Evolutionary conservation across 208 protist species (phyloP).

Genomic region (Wallacemonas rigidus): DNA sequence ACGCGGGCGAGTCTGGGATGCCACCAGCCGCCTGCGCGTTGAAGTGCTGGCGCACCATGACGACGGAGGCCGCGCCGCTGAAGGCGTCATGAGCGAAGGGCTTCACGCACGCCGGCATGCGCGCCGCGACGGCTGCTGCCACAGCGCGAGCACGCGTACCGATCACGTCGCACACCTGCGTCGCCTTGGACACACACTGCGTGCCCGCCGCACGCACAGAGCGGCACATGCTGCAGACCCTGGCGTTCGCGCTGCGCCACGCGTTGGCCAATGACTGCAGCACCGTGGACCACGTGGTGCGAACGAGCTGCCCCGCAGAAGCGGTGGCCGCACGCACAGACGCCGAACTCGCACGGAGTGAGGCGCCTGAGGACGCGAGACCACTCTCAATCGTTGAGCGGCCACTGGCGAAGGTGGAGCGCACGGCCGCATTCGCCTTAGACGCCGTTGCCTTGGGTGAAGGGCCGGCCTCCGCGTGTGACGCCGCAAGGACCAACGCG

Average conservation of each 20-base stretch:
- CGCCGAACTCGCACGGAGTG: too few relatives aligned
- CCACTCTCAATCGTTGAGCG: not conserved
- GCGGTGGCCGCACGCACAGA: too few relatives aligned
- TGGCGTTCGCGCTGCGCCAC: not conserved
- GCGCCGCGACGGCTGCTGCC: not conserved
- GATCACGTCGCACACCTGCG: not conserved
- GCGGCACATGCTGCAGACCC: not conserved
- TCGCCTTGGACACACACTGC: not conserved
- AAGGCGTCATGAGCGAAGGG: conserved; percentile 30
- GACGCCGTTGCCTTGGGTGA: not conserved
- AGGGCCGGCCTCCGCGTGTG: not conserved
- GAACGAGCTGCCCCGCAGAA: too few relatives aligned
- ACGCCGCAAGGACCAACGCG: not conserved
- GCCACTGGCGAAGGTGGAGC: not conserved
- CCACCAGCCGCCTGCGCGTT: conserved; percentile 20
- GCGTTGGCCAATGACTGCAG: not conserved
- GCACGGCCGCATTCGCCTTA: conserved; percentile 2
- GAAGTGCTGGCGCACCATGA: conserved; percentile 33
- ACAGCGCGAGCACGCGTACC: not conserved
- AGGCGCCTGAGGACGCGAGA: too few relatives aligned
- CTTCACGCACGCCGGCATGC: conserved; percentile 5
- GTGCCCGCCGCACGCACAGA: not conserved
- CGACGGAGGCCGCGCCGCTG: conserved; percentile 40
- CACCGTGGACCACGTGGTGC: too few relatives aligned
- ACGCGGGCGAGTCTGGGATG: not conserved